These are phyloP conservation scores for Fusarium torulosum DNA, from an alignment of 2,329 filamentous ascomycete species.

Conservation along the genomic window DNA sequence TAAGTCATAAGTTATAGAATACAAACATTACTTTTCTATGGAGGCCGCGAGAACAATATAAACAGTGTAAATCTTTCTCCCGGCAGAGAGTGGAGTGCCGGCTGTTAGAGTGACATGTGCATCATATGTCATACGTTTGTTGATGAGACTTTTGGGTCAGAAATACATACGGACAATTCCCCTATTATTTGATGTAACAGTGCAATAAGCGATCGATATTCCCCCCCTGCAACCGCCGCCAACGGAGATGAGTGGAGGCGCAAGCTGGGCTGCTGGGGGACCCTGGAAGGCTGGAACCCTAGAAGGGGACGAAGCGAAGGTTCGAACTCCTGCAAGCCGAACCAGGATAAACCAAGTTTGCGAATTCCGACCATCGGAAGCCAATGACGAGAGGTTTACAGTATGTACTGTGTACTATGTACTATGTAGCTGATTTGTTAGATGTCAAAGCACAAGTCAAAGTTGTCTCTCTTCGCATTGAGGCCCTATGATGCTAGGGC, in stretches of 20 bases:
- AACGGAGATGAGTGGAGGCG: constrained; percentile 42
- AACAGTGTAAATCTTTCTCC: background rate
- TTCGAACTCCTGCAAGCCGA: constrained; percentile 30
- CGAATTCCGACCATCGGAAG: constrained; percentile 8
- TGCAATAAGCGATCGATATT: constrained; percentile 6
- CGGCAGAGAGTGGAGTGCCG: background rate
- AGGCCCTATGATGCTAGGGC: background rate
- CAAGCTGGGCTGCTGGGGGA: constrained; percentile 22
- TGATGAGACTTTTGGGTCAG: background rate
- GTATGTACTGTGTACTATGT: too few species aligned
- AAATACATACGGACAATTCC: background rate
- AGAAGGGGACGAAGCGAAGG: constrained; percentile 1
- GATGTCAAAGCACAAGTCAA: constrained; percentile 7
- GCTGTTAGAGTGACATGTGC: background rate
- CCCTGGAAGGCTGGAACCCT: constrained; percentile 2
- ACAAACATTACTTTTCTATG: constrained; percentile 17
- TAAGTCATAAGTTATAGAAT: constrained; percentile 11
- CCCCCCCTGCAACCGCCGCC: constrained; percentile 20
- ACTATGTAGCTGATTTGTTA: constrained; percentile 2
- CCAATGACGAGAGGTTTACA: constrained; percentile 15
- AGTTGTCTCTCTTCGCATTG: constrained; percentile 4
- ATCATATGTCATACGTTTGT: constrained; percentile 1
- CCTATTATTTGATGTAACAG: constrained; percentile 22
- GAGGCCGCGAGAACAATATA: constrained; percentile 7
- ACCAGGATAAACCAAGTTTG: constrained; percentile 27